Evolutionary conservation across 495 filamentous ascomycete species (phyloP).

Genomic region (Lophiotrema nucula): DNA sequence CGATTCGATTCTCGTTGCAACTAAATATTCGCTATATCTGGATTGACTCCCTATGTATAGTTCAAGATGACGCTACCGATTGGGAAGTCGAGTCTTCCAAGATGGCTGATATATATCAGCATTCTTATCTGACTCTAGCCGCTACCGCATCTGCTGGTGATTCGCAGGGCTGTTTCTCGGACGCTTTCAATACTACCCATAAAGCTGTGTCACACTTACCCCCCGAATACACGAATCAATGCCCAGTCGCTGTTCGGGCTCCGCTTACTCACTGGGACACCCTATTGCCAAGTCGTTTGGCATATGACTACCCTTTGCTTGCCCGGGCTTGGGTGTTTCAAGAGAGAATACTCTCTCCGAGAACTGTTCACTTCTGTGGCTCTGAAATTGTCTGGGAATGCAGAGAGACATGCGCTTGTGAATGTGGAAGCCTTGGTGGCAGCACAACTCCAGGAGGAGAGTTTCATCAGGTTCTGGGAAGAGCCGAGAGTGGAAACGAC

Average conservation of each 20-base stretch:
- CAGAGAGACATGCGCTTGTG: not conserved
- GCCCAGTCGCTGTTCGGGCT: not conserved
- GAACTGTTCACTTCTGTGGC: constrained; percentile 2
- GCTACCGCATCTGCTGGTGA: constrained; percentile 1
- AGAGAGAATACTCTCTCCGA: constrained; percentile 4
- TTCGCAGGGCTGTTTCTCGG: constrained; percentile 7
- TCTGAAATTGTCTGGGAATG: constrained; percentile 11
- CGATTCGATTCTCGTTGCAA: constrained; percentile 1
- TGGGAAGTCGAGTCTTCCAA: constrained; percentile 13
- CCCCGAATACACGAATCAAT: not conserved
- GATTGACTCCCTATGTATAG: too few relatives aligned
- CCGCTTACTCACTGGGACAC: constrained; percentile 10
- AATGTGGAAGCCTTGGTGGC: constrained; percentile 8
- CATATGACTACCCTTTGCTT: constrained; percentile 4
- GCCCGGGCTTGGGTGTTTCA: constrained; percentile 6
- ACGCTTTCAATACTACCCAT: not conserved
- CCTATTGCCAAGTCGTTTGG: not conserved
- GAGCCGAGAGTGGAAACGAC: not conserved
- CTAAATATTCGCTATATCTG: constrained; percentile 13
- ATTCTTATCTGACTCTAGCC: constrained; percentile 5
- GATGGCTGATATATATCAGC: constrained; percentile 12
- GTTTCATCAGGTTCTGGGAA: not conserved
- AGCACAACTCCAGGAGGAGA: not conserved
- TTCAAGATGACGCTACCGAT: constrained; percentile 1
- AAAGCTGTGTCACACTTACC: not conserved